Base-by-base conservation (phyloP, 1,284 basidiomycete genomes). In the Cutaneotrichosporon sp. region DNA sequence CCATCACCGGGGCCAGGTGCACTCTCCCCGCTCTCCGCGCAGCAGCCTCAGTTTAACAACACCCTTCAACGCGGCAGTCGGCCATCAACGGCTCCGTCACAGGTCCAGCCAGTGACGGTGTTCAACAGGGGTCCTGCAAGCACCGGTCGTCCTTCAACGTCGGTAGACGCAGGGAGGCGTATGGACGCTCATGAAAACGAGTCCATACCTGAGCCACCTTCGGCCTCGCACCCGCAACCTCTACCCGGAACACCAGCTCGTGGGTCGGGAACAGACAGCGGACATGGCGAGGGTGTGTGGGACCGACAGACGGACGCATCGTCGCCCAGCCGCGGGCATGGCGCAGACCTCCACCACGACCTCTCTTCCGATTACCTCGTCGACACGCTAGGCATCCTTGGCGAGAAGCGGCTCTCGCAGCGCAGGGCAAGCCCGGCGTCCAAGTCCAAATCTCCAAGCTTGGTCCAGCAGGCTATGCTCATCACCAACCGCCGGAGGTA, bases 401-500 rank as follows among this genome's bases (percentile, higher is more conserved):
- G 25, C 34, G 52, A 54, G 31, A 54, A 54, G 42, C 37, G n/a
- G 27, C 19, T 29, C n/a, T n/a, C 24, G n/a, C 31, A 37, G 17
- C 25, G 42, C 6, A 41, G 32, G 11, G 20, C 31, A 20, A 24
- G 29, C n/a, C 19, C 35, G n/a, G n/a, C n/a, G 10, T 22, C 25
- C 32, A 51, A 48, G 44, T 43, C 49, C 11, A 38, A 44, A 26
- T 29, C 27, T 12, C 27, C 42, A 12, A 44, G 42, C 42, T 20
- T 44, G 16, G 12, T 19, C 27, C 11, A 29, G 17, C 27, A 19
- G 19, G 42, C 42, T 4, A 44, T 44, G 42, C 10, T 32, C n/a
- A 20, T 19, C 9, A 44, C 42, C n/a, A 24, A 44, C 42, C n/a
- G 16, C 19, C 51, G 80, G 42, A 81, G 82, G 46, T 84, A 84